Base-by-base conservation (phyloP, 768 basidiomycete genomes). In the Pseudohyphozyma bogoriensis region DNA sequence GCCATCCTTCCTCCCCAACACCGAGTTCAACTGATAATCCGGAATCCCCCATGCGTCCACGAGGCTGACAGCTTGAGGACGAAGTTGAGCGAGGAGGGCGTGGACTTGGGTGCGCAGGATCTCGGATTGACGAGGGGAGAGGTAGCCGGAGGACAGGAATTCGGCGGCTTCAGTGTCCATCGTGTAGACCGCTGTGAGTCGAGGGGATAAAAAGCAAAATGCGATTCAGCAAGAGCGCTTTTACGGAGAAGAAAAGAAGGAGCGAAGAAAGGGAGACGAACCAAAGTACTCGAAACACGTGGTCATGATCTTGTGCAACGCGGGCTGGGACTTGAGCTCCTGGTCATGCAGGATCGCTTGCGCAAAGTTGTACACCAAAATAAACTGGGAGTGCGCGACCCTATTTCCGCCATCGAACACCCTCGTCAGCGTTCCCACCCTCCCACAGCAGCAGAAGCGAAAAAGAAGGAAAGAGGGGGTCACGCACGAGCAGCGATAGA, bases 331-430 rank as follows among this genome's bases (percentile, higher is more conserved):
- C 55, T 64, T 52, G 46, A 70, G 63, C 44, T 51, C 56, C 31
- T 53, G 32, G 58, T 70, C 69, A 55, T 66, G 42, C 44, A 55
- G 56, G 51, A 72, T 54, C 7, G 68, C 70, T 26, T 69, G 57
- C 12, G 65, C 68, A 40, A 71, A 72, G 65, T 71, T 70, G 59
- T 56, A 58, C 28, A 72, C 68, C 53, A 71, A 64, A 64, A 67
- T 50, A 59, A 55, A 71, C 53, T 72, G 71, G 26, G 67, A 63
- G 62, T 71, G 70, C 22, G 71, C 71, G 33, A 61, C 65, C 15
- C 68, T 69, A 40, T 18, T 1, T 11, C 1, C 15, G 29, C n/a
- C n/a, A n/a, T n/a, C n/a, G n/a, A n/a, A 8, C 4, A 8, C 29
- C 20, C 22, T 18, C 12, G 45, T 57, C 35, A 49, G 44, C 55